Percentiles rank a stretch among this genome's conserved stretches.
These are phyloP conservation scores for Eragrostis curvula DNA, from an alignment of 176 grass and related monocot genomes.

Conservation along the genomic window DNA sequence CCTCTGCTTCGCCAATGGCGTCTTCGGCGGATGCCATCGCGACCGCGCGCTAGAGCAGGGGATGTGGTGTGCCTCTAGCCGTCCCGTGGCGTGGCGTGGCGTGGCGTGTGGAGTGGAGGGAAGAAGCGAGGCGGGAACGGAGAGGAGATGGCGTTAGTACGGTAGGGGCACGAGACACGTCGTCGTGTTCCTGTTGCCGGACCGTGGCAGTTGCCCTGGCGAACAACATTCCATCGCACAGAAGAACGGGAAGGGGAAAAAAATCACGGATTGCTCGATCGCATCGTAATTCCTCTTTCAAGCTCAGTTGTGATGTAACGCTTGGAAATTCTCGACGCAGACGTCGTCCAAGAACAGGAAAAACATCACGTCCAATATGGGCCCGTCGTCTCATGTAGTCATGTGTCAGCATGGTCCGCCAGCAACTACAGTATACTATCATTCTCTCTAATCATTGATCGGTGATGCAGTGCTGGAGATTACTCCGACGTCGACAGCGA, in stretches of 20 bases:
- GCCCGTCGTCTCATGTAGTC: background rate
- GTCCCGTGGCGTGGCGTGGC: no score
- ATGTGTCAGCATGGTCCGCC: background rate
- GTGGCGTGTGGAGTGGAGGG: background rate
- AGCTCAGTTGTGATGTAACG: background rate
- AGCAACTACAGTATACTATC: background rate
- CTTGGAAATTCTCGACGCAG: background rate
- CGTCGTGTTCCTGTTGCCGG: constrained; percentile 26
- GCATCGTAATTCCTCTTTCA: background rate
- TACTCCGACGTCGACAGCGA: background rate
- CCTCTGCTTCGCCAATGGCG: background rate
- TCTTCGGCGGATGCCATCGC: background rate
- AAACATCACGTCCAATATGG: background rate
- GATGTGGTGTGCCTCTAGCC: background rate
- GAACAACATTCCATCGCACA: constrained; percentile 22
- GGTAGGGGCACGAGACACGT: constrained; percentile 36
- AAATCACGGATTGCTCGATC: background rate
- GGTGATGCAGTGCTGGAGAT: constrained; percentile 12
- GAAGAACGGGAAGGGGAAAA: background rate
- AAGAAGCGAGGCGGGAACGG: background rate
- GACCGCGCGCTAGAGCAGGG: background rate
- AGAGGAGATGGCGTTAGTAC: constrained; percentile 29
- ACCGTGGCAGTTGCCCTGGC: constrained; percentile 17
- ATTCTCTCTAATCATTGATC: constrained; percentile 43
- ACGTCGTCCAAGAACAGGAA: background rate